Percentiles rank a stretch among this genome's conserved stretches.
Conservation (phyloP, 768 basidiomycete genomes). For the Goffeauzyma gilvescens region DNA sequence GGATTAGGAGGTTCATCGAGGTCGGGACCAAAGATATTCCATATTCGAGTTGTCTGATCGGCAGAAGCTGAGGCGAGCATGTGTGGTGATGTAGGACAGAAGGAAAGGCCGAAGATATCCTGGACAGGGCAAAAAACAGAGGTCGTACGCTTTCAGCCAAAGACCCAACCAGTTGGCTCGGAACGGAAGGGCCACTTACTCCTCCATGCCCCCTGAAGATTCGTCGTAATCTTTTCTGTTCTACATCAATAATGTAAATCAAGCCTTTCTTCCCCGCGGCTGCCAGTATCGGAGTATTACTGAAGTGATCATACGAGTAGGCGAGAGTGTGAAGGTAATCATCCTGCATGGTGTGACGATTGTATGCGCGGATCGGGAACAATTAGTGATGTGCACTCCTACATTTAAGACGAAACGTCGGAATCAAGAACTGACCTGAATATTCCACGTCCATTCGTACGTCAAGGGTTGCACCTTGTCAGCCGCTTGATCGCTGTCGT, state of each 20-base stretch:
- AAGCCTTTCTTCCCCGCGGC: constrained; percentile 13
- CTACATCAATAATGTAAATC: constrained; percentile 16
- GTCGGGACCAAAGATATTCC: constrained; percentile 19
- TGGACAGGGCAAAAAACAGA: neutral
- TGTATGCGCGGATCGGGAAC: neutral
- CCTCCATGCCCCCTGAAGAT: constrained; percentile 22
- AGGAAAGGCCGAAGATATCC: constrained; percentile 14
- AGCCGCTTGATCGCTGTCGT: neutral
- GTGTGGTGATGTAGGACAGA: constrained; percentile 13
- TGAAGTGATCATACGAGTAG: constrained; percentile 20
- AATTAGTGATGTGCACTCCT: too few relatives aligned
- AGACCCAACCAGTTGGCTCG: neutral
- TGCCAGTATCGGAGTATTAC: constrained; percentile 17
- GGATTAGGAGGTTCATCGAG: neutral
- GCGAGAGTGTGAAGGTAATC: constrained; percentile 14
- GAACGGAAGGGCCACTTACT: constrained; percentile 9
- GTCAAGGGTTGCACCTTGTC: too few relatives aligned
- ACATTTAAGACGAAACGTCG: too few relatives aligned
- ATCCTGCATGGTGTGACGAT: constrained; percentile 2
- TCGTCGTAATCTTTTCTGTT: constrained; percentile 3
- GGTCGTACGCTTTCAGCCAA: too few relatives aligned
- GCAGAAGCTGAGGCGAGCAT: constrained; percentile 21
- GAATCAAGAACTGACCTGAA: neutral
- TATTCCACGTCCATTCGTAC: too few relatives aligned
- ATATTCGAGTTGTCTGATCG: constrained; percentile 23